phyloP scores from a whole-genome alignment of 495 filamentous ascomycete genomes.

The Xylaria curta region DNA sequence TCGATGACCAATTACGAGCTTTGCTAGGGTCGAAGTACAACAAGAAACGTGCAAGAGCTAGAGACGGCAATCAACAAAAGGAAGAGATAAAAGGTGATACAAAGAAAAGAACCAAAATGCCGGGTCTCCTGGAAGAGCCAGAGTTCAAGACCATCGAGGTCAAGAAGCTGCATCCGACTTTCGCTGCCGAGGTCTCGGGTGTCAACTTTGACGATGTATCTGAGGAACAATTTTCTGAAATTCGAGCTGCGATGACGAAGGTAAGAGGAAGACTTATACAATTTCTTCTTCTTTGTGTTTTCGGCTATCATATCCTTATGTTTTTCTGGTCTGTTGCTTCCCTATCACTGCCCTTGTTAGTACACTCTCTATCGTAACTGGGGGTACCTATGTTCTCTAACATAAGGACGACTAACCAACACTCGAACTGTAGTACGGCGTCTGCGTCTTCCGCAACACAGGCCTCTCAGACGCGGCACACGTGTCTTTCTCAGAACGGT shows the following conservation, averaged over 20 bases:
- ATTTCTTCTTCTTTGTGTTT: too few relatives aligned
- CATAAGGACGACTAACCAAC: background rate
- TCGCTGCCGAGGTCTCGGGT: conserved; percentile 60
- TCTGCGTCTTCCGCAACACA: conserved; percentile 62
- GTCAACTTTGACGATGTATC: conserved; percentile 56
- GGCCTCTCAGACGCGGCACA: conserved; percentile 59
- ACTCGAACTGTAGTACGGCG: conserved; percentile 54
- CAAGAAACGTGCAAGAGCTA: background rate
- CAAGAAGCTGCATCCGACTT: conserved; percentile 59
- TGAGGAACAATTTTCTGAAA: conserved; percentile 55
- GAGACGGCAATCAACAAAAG: background rate
- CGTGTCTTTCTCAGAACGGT: conserved; percentile 57
- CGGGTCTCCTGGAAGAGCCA: conserved; percentile 34
- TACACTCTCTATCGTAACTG: background rate
- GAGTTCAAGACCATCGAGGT: conserved; percentile 47
- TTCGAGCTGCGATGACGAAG: conserved; percentile 56
- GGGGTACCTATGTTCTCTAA: background rate
- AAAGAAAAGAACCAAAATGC: conserved; percentile 29
- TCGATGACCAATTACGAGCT: background rate
- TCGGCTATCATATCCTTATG: too few relatives aligned
- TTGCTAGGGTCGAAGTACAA: background rate
- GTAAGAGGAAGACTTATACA: conserved; percentile 31
- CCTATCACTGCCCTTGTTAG: background rate
- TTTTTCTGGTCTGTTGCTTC: too few relatives aligned
- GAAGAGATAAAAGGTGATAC: background rate